Evolutionary conservation across 2,329 filamentous ascomycete species (phyloP), one percentile per base, ranked within the genome.

Genomic region (Aspergillus versicolor): DNA sequence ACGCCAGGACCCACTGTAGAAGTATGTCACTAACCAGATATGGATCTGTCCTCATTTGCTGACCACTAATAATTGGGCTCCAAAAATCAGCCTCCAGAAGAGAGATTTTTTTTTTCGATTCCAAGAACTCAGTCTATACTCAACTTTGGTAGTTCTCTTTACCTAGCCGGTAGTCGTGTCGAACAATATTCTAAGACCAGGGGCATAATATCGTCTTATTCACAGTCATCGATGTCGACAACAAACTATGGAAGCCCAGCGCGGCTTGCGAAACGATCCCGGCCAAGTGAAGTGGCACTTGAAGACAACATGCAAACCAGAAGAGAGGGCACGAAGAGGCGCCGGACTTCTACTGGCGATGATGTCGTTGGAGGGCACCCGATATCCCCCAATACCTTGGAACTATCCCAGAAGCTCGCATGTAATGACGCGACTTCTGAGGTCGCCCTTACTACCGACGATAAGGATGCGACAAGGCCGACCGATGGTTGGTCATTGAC

Each of bases 401-500:
- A 37, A 6, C 3, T 37, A 13, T 49, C 30, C 7, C n/a, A 45
- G 32, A n/a, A 30, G 24, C 11, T 38, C 13, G 17, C 32, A 13
- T 19, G 34, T 15, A n/a, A 27, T 32, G 24, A 27, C 37, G 21
- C 32, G 11, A 19, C 43, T 32, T 24, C 46, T 24, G 30, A 19
- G 24, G 22, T 15, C 32, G 11, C 50, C 27, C 64, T 55, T 41
- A 56, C 62, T 50, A 59, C 52, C 40, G 32, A 34, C 12, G 64
- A 57, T 37, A 60, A 66, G 55, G 57, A 56, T 49, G 59, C 45
- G 38, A 34, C 42, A 32, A 21, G 30, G 42, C 37, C 22, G 21
- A 47, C 54, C 50, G 51, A 61, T 37, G 59, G 61, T 22, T 84
- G 81, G 82, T 73, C 70, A 22, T 65, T 82, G 9, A 82, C 81